Base-by-base conservation (phyloP, 2,329 filamentous ascomycete genomes). In the Talaromyces amestolkiae region DNA sequence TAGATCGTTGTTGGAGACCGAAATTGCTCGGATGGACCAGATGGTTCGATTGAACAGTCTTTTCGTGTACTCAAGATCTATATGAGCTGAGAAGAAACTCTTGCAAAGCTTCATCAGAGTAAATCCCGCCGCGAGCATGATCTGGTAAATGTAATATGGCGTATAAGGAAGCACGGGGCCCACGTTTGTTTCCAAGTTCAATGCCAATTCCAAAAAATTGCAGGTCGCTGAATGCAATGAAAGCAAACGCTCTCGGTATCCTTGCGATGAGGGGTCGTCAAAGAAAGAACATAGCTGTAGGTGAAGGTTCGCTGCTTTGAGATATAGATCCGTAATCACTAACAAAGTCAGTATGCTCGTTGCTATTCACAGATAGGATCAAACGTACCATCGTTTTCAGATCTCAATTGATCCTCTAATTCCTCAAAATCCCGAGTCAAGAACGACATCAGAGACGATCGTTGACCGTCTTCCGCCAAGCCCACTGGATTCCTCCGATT, bases 81-180 rank as follows among this genome's bases (percentile, higher is more conserved):
- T 81, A 47, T 85, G 82, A 22, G 79, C 76, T 2, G 85, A 83
- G 67, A 89, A 88, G 69, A 88, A 88, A 58, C 86, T 88, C 72
- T 89, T 89, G 69, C 88, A 83, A 1, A 90, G 80, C 70, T 89
- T 90, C 63, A 89, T 78, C 6, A 90, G 76, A 1, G 86, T 86
- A 69, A 88, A 89, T 2, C 85, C 86, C 17, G 84, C 86, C 3
- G 87, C 87, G 33, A 89, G 81, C 72, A 89, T 84, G 82, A 89
- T 89, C 73, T 89, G 87, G 72, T 88, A 86, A 65, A 90, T 83
- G 72, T 89, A 89, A 70, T 85, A 87, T 51, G 80, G 83, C 19
- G 83, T 83, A 65, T 87, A 84, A 65, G 80, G 80, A 11, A 87
- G 75, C 39, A 83, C 78, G 8, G 81, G 79, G 1, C 83, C 80